These are phyloP conservation scores for Zangia roseola DNA, from an alignment of 768 basidiomycete genomes.

Conservation along the genomic window DNA sequence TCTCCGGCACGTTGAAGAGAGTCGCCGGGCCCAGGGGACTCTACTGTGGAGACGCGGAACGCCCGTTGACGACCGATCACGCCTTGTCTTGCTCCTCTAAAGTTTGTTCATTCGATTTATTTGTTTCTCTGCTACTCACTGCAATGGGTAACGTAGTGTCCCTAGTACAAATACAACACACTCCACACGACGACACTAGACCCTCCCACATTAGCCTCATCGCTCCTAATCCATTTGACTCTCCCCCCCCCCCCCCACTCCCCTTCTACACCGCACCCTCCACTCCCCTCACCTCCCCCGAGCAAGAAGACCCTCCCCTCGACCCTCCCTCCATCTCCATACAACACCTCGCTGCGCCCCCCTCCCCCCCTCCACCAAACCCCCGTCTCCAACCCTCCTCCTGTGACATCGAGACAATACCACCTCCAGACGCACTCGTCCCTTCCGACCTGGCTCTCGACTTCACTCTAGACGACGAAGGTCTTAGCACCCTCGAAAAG, in stretches of 20 bases:
- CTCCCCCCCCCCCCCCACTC: slow-evolving; percentile 38
- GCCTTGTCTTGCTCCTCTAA: slow-evolving; percentile 10
- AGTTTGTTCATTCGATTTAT: slow-evolving; percentile 22
- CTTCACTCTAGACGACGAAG: slow-evolving; percentile 69
- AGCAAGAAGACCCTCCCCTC: slow-evolving; percentile 36
- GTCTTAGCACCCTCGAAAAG: slow-evolving; percentile 81
- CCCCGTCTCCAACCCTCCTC: slow-evolving; percentile 23
- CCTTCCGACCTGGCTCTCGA: slow-evolving; percentile 35
- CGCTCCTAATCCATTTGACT: slow-evolving; percentile 35
- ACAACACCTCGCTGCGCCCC: slow-evolving; percentile 18
- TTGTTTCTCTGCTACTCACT: slow-evolving; percentile 5
- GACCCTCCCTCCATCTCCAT: slow-evolving; percentile 19
- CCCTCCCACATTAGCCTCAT: slow-evolving; percentile 35
- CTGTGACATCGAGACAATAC: slow-evolving; percentile 28
- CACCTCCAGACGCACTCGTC: slow-evolving; percentile 24
- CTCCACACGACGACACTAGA: too few relatives aligned
- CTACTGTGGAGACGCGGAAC: too few relatives aligned
- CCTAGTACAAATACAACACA: slow-evolving; percentile 28
- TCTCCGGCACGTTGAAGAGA: too few relatives aligned
- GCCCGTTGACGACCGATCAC: slow-evolving; percentile 22
- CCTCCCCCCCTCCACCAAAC: slow-evolving; percentile 26
- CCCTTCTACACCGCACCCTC: slow-evolving; percentile 50
- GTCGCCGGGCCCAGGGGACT: too few relatives aligned
- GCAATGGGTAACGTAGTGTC: slow-evolving; percentile 35
- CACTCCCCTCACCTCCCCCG: slow-evolving; percentile 41